phyloP scores from a whole-genome alignment of 2,329 filamentous ascomycete species.

The Delphinella strobiligena region DNA sequence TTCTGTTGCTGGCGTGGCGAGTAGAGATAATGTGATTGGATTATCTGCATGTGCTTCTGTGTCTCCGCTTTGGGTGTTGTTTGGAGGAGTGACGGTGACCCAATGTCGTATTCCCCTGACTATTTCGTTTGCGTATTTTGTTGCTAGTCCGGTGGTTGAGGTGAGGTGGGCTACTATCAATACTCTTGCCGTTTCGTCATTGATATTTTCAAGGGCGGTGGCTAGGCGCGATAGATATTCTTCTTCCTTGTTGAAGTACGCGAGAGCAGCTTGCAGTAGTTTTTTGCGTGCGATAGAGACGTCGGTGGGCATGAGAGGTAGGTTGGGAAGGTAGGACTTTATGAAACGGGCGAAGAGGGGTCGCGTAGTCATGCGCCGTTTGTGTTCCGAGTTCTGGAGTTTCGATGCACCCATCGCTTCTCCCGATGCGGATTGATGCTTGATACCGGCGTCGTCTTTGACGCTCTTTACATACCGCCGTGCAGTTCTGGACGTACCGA shows the following conservation, averaged over 20 bases:
- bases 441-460: background rate
- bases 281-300: conserved; percentile 27
- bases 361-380: conserved; percentile 42
- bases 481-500: conserved; percentile 47
- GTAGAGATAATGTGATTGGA: too few relatives aligned
- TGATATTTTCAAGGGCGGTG: conserved; percentile 11
- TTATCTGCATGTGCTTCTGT: too few relatives aligned
- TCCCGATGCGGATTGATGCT: conserved; percentile 9
- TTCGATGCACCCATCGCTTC: conserved; percentile 14
- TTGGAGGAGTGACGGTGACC: conserved; percentile 14
- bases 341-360: conserved; percentile 49
- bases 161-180: conserved; percentile 11
- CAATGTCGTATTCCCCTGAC: conserved; percentile 18
- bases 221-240: conserved; percentile 13
- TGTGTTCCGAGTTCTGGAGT: conserved; percentile 41
- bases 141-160: conserved; percentile 9
- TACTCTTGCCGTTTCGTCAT: conserved; percentile 13
- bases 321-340: conserved; percentile 47
- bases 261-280: conserved; percentile 43
- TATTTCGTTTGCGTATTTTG: conserved; percentile 10
- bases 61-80: too few relatives aligned
- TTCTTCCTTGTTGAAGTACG: conserved; percentile 15
- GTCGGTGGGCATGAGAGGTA: conserved; percentile 6
- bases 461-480: conserved; percentile 26
- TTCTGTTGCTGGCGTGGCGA: too few relatives aligned